Conservation (phyloP, 768 basidiomycete genomes). For the Glaciozyma antarctica region DNA sequence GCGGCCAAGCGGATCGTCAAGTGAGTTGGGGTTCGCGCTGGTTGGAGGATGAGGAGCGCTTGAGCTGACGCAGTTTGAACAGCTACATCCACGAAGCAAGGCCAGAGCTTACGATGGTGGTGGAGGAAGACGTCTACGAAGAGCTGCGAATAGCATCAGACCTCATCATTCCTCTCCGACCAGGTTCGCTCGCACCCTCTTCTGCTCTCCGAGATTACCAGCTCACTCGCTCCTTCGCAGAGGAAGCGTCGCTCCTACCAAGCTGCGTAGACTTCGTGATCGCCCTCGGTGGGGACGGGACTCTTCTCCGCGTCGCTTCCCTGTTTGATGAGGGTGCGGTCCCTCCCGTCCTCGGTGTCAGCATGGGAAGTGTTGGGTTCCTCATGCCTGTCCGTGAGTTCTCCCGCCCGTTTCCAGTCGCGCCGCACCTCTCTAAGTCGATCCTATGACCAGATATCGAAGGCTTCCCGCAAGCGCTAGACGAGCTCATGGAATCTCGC, state of each 20-base stretch:
- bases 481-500: constrained; percentile 66
- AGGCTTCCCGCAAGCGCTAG: constrained; percentile 68
- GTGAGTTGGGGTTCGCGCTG: constrained; percentile 14
- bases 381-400: constrained; percentile 82
- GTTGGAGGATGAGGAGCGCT: not conserved
- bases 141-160: not conserved
- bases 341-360: constrained; percentile 82
- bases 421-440: no score
- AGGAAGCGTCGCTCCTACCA: constrained; percentile 13
- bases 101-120: constrained; percentile 27
- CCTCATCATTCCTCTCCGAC: not conserved
- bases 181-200: not conserved
- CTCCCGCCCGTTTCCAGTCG: no score
- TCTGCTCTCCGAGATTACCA: no score
- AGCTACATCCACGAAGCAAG: constrained; percentile 21
- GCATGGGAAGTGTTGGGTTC: constrained; percentile 88
- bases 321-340: constrained; percentile 83
- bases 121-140: constrained; percentile 19
- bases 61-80: not conserved
- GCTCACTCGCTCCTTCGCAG: not conserved
- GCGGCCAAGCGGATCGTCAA: constrained; percentile 35
- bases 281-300: constrained; percentile 89
- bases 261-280: constrained; percentile 66
- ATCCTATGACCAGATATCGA: constrained; percentile 59
- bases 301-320: constrained; percentile 84